Evolutionary conservation across 2,329 filamentous ascomycete genomes (phyloP).

Genomic region (Aschersonia sp.): DNA sequence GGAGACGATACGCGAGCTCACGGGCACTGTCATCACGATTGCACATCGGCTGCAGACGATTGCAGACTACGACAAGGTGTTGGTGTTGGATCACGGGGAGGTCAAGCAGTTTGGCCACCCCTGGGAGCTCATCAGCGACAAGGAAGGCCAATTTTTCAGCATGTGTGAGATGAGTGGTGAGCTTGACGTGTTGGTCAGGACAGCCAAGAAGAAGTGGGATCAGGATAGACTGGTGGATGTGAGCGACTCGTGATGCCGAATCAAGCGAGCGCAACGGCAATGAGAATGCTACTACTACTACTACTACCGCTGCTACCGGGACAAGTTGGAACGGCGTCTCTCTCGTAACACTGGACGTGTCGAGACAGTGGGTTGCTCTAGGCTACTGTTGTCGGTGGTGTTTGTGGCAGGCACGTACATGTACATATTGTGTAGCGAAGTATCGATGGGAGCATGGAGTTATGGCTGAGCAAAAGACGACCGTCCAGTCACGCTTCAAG

Average conservation of each 20-base stretch:
- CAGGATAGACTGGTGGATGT: constrained; percentile 21
- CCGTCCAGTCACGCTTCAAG: no score
- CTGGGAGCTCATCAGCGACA: constrained; percentile 60
- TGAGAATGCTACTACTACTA: no score
- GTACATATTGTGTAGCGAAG: no score
- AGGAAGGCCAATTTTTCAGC: constrained; percentile 46
- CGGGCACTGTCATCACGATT: constrained; percentile 90
- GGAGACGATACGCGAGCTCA: constrained; percentile 85
- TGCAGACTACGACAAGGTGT: constrained; percentile 93
- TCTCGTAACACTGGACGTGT: no score
- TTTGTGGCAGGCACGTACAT: no score
- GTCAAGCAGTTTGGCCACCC: constrained; percentile 89
- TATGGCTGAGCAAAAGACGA: no score
- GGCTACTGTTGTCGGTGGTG: no score
- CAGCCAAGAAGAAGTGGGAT: constrained; percentile 40
- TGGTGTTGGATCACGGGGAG: constrained; percentile 79
- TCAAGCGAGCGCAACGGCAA: constrained; percentile 3
- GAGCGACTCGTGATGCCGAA: constrained; percentile 4
- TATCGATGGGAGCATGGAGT: no score
- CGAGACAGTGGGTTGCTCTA: no score
- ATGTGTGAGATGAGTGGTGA: constrained; percentile 56
- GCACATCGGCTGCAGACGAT: constrained; percentile 93
- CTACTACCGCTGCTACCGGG: no score
- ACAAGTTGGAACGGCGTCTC: no score
- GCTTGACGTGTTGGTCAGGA: constrained; percentile 31